Base-by-base conservation (phyloP, 768 basidiomycete genomes). In the Tulasnella sp. region DNA sequence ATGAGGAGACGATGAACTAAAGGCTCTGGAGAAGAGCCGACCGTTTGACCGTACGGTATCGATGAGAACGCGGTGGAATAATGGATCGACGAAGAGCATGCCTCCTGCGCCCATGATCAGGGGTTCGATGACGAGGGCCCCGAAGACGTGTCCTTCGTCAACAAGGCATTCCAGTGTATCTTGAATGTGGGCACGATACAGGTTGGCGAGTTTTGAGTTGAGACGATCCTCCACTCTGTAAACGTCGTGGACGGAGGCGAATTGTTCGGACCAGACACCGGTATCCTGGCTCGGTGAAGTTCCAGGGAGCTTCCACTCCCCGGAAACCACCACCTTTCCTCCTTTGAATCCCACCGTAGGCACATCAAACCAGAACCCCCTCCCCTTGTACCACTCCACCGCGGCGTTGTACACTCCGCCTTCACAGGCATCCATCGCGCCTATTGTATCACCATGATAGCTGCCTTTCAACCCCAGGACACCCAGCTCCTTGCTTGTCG, bases 361-460 rank as follows among this genome's bases (percentile, higher is more conserved):
- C 10, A 96, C 91, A 13, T 96, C 94, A 81, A 99, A 90, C 97
- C 97, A 98, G 81, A 89, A 92, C 0, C 97, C 97, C 82, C 94
- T 91, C 7, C 94, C 92, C 75, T 91, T 85, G 83, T 99, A 96
- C 96, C 97, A 99, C 83, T 98, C 97, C 80, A 95, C 98, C 0
- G 92, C 93, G 51, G 83, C 83, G 77, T 84, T 85, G 84, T 92
- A 99, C 1, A 96, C 91, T 11, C 94, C 93, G 9, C 84, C 83
- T 81, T 96, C 94, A 80, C 90, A 93, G 9, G 97, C 96, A 81
- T 98, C 94, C 97, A 99, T 99, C 2, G 92, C 91, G 0, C 97
- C 97, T 79, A 98, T 96, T 16, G 97, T 99, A 83, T 99, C 97
- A 1, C 97, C 97, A 82, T 99, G 97, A 85, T 98, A 99, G 82